These are phyloP conservation scores for Tetrapyrgos nigripes DNA, from an alignment of 1,284 basidiomycete genomes.

Conservation along the genomic window DNA sequence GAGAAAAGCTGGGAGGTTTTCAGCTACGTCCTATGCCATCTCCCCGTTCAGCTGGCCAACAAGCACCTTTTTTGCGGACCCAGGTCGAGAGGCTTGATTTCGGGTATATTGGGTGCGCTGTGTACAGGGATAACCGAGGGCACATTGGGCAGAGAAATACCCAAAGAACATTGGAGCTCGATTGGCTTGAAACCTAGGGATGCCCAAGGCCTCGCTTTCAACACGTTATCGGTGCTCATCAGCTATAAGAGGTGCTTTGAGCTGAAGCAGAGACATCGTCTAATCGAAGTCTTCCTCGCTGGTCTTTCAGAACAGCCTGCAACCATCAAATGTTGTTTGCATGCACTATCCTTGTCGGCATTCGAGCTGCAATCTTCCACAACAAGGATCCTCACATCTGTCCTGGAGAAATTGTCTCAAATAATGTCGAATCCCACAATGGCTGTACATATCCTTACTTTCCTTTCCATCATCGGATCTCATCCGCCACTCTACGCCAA, in stretches of 20 bases:
- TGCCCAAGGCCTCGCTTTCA: conserved; percentile 88
- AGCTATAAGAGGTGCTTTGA: conserved; percentile 88
- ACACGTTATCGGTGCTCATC: conserved; percentile 88
- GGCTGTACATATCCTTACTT: conserved; percentile 95
- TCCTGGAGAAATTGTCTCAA: conserved; percentile 89
- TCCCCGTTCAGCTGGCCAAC: conserved; percentile 93
- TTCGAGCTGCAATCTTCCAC: conserved; percentile 91
- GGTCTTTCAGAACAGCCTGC: conserved; percentile 83
- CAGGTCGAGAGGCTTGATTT: conserved; percentile 70
- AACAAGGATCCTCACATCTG: conserved; percentile 78
- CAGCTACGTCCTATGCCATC: conserved; percentile 90
- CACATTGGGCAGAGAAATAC: conserved; percentile 60
- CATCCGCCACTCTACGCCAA: conserved; percentile 84
- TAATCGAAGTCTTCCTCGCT: conserved; percentile 85
- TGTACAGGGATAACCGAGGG: conserved; percentile 73
- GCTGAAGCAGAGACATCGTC: conserved; percentile 67
- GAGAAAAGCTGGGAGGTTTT: conserved; percentile 95
- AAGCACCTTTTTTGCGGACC: conserved; percentile 97
- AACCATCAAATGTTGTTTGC: conserved; percentile 91
- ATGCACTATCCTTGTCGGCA: conserved; percentile 88
- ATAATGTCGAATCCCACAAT: conserved; percentile 96
- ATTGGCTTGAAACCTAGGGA: conserved; percentile 77
- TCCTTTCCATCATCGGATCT: conserved; percentile 89
- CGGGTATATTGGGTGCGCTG: conserved; percentile 71
- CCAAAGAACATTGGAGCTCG: conserved; percentile 58